Evolutionary conservation across 2,329 filamentous ascomycete species (phyloP).

Genomic region (Fusarium sp.): DNA sequence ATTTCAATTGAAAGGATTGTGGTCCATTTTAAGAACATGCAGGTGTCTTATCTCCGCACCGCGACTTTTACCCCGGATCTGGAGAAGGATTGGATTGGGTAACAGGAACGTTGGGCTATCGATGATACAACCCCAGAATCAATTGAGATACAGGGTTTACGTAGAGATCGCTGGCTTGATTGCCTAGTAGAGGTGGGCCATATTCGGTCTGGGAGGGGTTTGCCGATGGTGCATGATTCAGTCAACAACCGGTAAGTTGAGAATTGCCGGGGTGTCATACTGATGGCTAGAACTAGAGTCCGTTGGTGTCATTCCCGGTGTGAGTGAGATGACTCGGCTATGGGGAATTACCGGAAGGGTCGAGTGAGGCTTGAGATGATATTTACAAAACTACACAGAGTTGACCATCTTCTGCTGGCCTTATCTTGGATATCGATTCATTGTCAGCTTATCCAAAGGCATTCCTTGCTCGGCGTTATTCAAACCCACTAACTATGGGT

Average conservation of each 20-base stretch:
- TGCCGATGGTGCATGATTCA: slow-evolving; percentile 34
- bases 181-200: slow-evolving; percentile 26
- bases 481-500: background rate
- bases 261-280: slow-evolving; percentile 16
- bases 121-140: slow-evolving; percentile 31
- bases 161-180: slow-evolving; percentile 16
- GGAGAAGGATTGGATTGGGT: slow-evolving; percentile 12
- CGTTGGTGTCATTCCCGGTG: background rate
- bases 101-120: slow-evolving; percentile 1
- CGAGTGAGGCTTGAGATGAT: background rate
- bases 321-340: background rate
- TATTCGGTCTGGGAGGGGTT: slow-evolving; percentile 32
- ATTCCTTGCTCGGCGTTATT: background rate
- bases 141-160: slow-evolving; percentile 16
- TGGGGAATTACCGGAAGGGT: background rate
- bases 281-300: background rate
- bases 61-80: slow-evolving; percentile 33
- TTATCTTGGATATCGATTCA: background rate
- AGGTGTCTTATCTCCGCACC: slow-evolving; percentile 36
- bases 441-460: too few species aligned
- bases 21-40: slow-evolving; percentile 36
- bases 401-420: too few species aligned
- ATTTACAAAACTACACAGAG: background rate
- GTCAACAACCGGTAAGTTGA: slow-evolving; percentile 15
- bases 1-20: background rate